Percentiles rank a stretch among this genome's conserved stretches.
Evolutionary conservation across 2,329 filamentous ascomycete genomes (phyloP).

Genomic region (Stachybotrys chlorohalonatus): DNA sequence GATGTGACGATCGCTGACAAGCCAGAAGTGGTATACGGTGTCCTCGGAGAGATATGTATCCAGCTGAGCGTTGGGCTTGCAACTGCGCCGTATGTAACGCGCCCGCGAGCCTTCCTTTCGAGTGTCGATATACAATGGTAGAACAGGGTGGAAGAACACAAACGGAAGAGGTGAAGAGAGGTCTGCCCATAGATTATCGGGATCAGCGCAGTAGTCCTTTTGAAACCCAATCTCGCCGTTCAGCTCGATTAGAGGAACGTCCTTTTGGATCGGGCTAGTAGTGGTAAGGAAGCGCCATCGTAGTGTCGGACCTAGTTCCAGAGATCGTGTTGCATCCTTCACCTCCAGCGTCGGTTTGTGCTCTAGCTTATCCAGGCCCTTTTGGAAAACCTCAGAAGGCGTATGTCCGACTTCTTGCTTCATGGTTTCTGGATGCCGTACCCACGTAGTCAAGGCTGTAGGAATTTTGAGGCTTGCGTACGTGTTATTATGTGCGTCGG

Average conservation of each 20-base stretch:
- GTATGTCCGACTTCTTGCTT: slow-evolving; percentile 58
- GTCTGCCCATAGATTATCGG: slow-evolving; percentile 59
- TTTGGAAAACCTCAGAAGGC: slow-evolving; percentile 59
- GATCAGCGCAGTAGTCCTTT: slow-evolving; percentile 59
- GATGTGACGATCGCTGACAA: slow-evolving; percentile 75
- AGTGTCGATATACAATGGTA: slow-evolving; percentile 91
- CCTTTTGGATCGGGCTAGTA: slow-evolving; percentile 42
- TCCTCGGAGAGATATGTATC: slow-evolving; percentile 75
- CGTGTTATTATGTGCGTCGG: slow-evolving; percentile 61
- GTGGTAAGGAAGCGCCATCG: slow-evolving; percentile 61
- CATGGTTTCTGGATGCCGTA: slow-evolving; percentile 63
- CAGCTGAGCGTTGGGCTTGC: slow-evolving; percentile 78
- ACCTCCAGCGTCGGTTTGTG: slow-evolving; percentile 35
- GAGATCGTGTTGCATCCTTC: slow-evolving; percentile 34
- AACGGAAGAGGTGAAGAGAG: slow-evolving; percentile 59
- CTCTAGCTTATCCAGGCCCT: slow-evolving; percentile 31
- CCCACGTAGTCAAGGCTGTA: slow-evolving; percentile 68
- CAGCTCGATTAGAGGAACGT: slow-evolving; percentile 57
- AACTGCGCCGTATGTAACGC: slow-evolving; percentile 87
- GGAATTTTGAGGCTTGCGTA: slow-evolving; percentile 69
- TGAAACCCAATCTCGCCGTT: slow-evolving; percentile 70
- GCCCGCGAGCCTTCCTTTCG: slow-evolving; percentile 76
- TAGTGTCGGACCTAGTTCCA: slow-evolving; percentile 32
- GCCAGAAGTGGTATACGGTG: slow-evolving; percentile 84
- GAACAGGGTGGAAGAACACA: slow-evolving; percentile 77